Percentiles rank a stretch among this genome's conserved stretches.
Evolutionary conservation across 805 yeast species (phyloP).

Genomic region (Helenozyma baotianmanensis): DNA sequence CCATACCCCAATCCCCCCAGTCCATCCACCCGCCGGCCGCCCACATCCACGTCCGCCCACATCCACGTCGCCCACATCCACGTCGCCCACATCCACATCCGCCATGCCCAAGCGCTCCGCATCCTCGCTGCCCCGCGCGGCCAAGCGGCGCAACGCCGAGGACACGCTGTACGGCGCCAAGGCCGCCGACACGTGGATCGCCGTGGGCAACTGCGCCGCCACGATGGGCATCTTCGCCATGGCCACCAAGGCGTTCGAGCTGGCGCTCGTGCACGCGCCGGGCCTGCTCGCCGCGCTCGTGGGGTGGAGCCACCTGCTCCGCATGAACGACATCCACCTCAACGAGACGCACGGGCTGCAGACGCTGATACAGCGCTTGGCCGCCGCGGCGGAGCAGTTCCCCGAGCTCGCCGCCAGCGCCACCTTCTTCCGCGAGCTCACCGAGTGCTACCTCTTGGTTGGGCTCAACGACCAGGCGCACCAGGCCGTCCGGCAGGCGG

Average conservation of each 20-base stretch:
- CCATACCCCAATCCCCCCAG: too few species aligned
- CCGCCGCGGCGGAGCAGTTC: conserved; percentile 31
- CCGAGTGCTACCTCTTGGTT: conserved; percentile 46
- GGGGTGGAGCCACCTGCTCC: conserved; percentile 39
- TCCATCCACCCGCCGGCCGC: too few species aligned
- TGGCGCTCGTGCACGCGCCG: conserved; percentile 40
- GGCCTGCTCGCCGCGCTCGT: conserved; percentile 36
- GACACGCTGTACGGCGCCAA: conserved; percentile 2
- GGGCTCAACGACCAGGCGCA: conserved; percentile 52
- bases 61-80: too few species aligned
- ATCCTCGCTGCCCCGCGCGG: background rate
- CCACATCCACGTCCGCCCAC: background rate
- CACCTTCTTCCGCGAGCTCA: conserved; percentile 44
- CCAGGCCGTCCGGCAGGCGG: conserved; percentile 40
- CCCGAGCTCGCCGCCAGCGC: conserved; percentile 37
- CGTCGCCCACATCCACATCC: too few species aligned
- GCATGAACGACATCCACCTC: conserved; percentile 33
- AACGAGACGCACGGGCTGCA: conserved; percentile 39
- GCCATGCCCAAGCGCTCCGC: conserved; percentile 3
- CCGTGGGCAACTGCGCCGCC: conserved; percentile 44
- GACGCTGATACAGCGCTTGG: conserved; percentile 37
- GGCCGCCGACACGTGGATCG: conserved; percentile 42
- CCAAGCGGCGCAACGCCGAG: conserved; percentile 1
- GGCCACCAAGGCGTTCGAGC: conserved; percentile 43
- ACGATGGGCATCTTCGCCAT: conserved; percentile 33